Percentiles rank a stretch among this genome's conserved stretches.
These are phyloP conservation scores for Solanum commersonii DNA, from an alignment of 257 asterid species.

Conservation along the genomic window DNA sequence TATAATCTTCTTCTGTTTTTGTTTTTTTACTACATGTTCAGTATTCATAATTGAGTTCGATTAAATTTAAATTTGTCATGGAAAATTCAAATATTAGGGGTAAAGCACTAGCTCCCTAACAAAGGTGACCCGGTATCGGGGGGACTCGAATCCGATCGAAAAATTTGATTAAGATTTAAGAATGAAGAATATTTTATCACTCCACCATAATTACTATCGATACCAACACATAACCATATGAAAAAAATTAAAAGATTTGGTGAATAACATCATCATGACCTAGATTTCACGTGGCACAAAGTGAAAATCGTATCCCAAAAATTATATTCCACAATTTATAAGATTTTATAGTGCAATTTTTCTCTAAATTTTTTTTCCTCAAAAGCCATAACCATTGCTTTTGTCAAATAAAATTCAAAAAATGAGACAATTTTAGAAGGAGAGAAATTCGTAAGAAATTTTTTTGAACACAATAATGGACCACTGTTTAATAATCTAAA, in stretches of 20 bases:
- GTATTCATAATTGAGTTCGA: too few relatives aligned
- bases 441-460: not conserved
- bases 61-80: too few relatives aligned
- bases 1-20: too few relatives aligned
- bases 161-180: too few relatives aligned
- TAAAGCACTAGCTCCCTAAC: too few relatives aligned
- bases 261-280: too few relatives aligned
- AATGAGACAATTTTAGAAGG: not conserved
- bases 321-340: not conserved
- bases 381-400: not conserved
- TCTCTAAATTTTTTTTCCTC: not conserved
- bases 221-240: not conserved
- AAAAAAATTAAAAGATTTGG: too few relatives aligned
- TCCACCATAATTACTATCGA: accelerated
- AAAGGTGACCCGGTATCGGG: too few relatives aligned
- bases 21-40: too few relatives aligned
- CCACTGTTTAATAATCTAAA: not conserved
- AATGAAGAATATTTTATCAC: too few relatives aligned
- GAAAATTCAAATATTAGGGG: too few relatives aligned
- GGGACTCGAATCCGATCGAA: too few relatives aligned
- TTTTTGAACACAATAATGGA: not conserved
- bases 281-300: not conserved
- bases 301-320: not conserved
- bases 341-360: not conserved
- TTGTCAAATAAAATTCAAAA: not conserved